These are phyloP conservation scores for Areca catechu DNA, from an alignment of 176 grass and related monocot genomes.

Conservation along the genomic window DNA sequence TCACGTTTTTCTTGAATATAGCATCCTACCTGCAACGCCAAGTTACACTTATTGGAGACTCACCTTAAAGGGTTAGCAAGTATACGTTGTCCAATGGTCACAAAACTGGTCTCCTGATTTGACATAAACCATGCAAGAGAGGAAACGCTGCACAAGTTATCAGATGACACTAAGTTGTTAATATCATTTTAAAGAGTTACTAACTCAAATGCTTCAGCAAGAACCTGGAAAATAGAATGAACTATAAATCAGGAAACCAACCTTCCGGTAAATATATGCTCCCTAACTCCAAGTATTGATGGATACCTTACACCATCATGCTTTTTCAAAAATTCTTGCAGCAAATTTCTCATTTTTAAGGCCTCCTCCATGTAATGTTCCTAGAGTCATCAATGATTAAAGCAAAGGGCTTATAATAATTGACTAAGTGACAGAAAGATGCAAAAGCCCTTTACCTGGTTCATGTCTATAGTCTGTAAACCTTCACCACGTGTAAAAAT, in stretches of 20 bases:
- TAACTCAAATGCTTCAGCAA: too few species aligned
- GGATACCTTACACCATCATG: constrained; percentile 93
- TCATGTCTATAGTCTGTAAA: constrained; percentile 97
- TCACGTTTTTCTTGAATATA: neutral
- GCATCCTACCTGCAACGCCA: neutral
- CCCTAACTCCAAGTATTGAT: constrained; percentile 91
- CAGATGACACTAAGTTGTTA: neutral
- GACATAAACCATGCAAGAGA: constrained; percentile 99
- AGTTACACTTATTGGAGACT: constrained; percentile 1
- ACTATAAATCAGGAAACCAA: constrained; percentile 12
- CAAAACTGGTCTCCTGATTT: constrained; percentile 98
- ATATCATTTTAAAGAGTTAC: too few species aligned
- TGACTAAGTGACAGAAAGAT: neutral
- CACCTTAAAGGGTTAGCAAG: constrained; percentile 98
- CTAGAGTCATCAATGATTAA: constrained; percentile 30
- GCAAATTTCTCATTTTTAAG: constrained; percentile 93
- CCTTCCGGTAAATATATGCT: constrained; percentile 97
- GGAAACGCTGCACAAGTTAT: constrained; percentile 73
- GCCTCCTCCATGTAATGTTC: constrained; percentile 98
- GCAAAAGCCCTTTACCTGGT: constrained; percentile 53
- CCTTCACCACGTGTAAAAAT: constrained; percentile 95
- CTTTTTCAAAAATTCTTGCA: constrained; percentile 91
- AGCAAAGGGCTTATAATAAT: constrained; percentile 8
- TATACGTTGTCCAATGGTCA: constrained; percentile 94
- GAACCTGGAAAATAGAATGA: too few species aligned